Evolutionary conservation across 139 green algal genomes (phyloP), one percentile per base, ranked within the genome.

Genomic region (Yamagishiella unicocca): DNA sequence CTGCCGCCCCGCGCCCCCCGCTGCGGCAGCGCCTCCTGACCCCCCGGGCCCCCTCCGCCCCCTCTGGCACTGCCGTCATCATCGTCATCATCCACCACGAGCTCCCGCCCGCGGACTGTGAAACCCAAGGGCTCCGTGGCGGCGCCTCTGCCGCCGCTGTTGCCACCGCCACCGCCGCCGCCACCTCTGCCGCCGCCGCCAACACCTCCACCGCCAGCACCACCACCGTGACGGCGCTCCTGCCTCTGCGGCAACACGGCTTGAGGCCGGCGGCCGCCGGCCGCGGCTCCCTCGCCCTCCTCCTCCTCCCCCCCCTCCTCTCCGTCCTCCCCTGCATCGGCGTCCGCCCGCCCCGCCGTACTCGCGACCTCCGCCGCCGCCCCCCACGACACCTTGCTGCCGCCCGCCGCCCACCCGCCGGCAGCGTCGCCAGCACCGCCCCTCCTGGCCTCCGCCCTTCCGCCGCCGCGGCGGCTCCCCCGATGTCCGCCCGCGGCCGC

Each of bases 1-100:
- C 79, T 62, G 40, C 29, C n/a, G 4, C 78, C 58, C 5, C 76
- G 35, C 7, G 58, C 78, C 19, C 61, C 42, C 38, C 79, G 40
- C 42, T 85, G 79, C 61, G 79, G 79, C 79, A 85, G 79, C 61
- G 79, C 79, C 61, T 73, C 54, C 31, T 9, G 21, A 21, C 37
- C 68, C 33, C 71, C 38, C 25, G 24, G 14, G 27, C 29, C 38
- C 7, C 42, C 71, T 35, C 45, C 73, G n/a, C 21, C 68, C 37
- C 68, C 68, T 76, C 68, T 14, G 17, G 6, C 37, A 24, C 64
- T 31, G 10, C n/a, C 64, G n/a, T 40, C 64, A 22, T 61, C 72
- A 0, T 80, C 77, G 21, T 85, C 79, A 8, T 58, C 38, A 24
- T 84, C 78, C 24, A 85, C 42, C n/a, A 85, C 43, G 61, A 85